These are phyloP conservation scores for Arachnomyces sp. DNA, from an alignment of 2,329 filamentous ascomycete genomes.

Conservation along the genomic window DNA sequence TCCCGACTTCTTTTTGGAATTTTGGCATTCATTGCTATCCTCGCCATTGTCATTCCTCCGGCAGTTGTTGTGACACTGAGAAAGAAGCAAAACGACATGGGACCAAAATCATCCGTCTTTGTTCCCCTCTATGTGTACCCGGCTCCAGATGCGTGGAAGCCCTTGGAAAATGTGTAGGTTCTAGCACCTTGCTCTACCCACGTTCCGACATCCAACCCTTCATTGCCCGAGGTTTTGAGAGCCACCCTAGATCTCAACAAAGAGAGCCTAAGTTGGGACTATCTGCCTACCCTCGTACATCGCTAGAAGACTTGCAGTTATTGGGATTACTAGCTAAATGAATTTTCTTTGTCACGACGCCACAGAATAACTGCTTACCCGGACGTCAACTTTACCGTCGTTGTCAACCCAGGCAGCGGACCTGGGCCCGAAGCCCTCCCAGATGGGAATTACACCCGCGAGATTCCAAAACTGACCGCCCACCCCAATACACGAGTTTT, in stretches of 20 bases:
- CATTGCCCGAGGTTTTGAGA: conserved; percentile 4
- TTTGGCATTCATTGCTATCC: conserved; percentile 22
- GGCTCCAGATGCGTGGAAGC: conserved; percentile 39
- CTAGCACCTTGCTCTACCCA: background rate
- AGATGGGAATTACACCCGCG: conserved; percentile 37
- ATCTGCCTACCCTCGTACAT: conserved; percentile 10
- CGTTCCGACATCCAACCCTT: conserved; percentile 2
- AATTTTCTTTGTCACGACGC: conserved; percentile 16
- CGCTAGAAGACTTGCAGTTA: background rate
- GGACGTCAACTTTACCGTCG: conserved; percentile 42
- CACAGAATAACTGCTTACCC: conserved; percentile 32
- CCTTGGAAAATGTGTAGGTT: conserved; percentile 38
- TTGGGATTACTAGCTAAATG: no score
- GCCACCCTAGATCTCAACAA: no score
- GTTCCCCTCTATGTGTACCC: conserved; percentile 46
- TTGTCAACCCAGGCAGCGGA: conserved; percentile 43
- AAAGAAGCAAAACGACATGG: conserved; percentile 26
- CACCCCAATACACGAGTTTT: conserved; percentile 44
- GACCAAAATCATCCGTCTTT: conserved; percentile 35
- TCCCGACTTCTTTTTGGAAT: conserved; percentile 22
- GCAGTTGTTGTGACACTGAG: conserved; percentile 27
- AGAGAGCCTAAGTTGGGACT: no score
- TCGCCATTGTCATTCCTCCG: conserved; percentile 25
- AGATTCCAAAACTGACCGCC: conserved; percentile 33
- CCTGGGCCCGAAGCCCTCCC: conserved; percentile 38